Evolutionary conservation across 768 basidiomycete genomes (phyloP), one percentile per base, ranked within the genome.

Genomic region (Russula compacta): DNA sequence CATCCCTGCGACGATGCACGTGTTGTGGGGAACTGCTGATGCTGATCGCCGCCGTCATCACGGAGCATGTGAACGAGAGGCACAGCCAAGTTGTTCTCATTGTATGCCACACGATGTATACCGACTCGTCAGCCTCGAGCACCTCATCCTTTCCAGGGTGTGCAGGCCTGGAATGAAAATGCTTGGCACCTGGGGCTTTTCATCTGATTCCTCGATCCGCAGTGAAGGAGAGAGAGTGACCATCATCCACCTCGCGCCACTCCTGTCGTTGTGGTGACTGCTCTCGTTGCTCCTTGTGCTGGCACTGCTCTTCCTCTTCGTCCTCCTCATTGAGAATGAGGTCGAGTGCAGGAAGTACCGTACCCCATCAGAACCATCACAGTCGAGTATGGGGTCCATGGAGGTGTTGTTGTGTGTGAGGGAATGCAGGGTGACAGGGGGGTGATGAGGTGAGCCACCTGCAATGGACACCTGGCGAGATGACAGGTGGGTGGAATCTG

Each of bases 1-100:
- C 0, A 95, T 95, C n/a, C 97, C 97, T 4, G 94, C 81, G 7
- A 95, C 94, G 60, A 97, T 78, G 73, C 87, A 95, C 1, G 88
- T 81, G 15, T 89, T 89, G 88, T 86, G 56, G 97, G 97, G 73
- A 87, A 90, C 67, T 86, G 83, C 71, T 90, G 84, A 17, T 97
- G 83, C 72, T 94, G 86, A 66, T 95, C 89, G 14, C 97, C 97
- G 14, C 92, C 81, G 68, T 80, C 84, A 72, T 98, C 97, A 50
- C 92, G 81, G 14, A 99, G 79, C 49, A 98, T 74, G 69, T 98
- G 73, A 98, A 98, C 14, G 94, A 97, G 5, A 99, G 78, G 74
- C 92, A 97, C 0, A 97, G 92, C 97, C 97, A 99, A 61, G 85
- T 84, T 29, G 95, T 89, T 53, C 86, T 82, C 82, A 98, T 87